These are phyloP conservation scores for Fusarium bulbicola DNA, from an alignment of 2,329 filamentous ascomycete species.

Conservation along the genomic window DNA sequence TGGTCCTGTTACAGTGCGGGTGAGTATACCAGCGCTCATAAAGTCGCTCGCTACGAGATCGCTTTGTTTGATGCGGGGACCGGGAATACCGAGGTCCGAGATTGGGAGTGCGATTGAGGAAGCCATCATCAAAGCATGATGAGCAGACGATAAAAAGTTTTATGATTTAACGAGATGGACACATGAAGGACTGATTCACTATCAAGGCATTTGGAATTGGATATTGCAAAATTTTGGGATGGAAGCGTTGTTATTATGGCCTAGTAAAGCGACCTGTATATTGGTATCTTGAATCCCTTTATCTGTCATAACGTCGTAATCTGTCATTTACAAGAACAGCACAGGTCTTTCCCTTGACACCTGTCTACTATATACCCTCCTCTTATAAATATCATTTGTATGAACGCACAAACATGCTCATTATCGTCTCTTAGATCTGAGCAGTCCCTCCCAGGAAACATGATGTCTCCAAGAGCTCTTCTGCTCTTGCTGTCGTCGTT, in stretches of 20 bases:
- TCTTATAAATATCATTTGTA: neutral
- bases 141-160: neutral
- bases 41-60: slow-evolving; percentile 27
- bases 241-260: slow-evolving; percentile 18
- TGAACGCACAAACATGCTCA: neutral
- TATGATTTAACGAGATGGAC: neutral
- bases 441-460: slow-evolving; percentile 39
- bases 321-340: slow-evolving; percentile 22
- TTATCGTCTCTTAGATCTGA: slow-evolving; percentile 39
- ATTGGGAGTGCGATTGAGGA: slow-evolving; percentile 41
- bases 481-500: slow-evolving; percentile 13
- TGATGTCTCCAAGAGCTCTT: slow-evolving; percentile 22
- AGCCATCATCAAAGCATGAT: slow-evolving; percentile 23
- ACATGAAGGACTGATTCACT: neutral
- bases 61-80: slow-evolving; percentile 39
- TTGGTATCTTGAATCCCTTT: slow-evolving; percentile 33
- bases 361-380: neutral
- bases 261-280: slow-evolving; percentile 24
- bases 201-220: neutral
- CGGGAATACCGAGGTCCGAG: slow-evolving; percentile 39
- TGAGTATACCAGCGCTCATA: slow-evolving; percentile 32
- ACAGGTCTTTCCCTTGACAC: neutral
- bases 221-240: neutral
- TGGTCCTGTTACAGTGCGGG: slow-evolving; percentile 19
- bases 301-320: slow-evolving; percentile 38